Percentiles rank a stretch among this genome's conserved stretches.
These are phyloP conservation scores for Tricholoma matsutake DNA, from an alignment of 768 basidiomycete species.

Conservation along the genomic window DNA sequence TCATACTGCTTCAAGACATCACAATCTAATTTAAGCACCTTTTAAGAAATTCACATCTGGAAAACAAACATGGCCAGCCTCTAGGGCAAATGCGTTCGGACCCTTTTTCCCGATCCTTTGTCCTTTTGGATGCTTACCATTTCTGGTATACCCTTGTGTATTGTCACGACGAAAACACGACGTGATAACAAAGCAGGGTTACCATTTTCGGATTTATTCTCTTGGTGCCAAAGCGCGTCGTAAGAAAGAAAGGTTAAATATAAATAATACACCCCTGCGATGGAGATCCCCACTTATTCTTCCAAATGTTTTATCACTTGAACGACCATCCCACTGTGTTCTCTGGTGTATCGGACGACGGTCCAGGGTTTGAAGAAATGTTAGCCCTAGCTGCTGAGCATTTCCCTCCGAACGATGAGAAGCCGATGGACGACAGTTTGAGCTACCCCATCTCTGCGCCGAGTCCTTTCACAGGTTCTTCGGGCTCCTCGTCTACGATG, in stretches of 20 bases:
- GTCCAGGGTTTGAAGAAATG: slow-evolving; percentile 18
- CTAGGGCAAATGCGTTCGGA: slow-evolving; percentile 1
- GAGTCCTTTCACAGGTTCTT: slow-evolving; percentile 8
- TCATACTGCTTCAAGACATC: background rate
- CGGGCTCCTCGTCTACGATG: slow-evolving; percentile 7
- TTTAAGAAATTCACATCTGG: background rate
- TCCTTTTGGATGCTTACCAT: slow-evolving; percentile 1
- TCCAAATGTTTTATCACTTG: slow-evolving; percentile 9
- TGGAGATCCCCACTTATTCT: slow-evolving; percentile 2
- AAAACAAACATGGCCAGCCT: background rate
- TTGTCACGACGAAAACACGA: slow-evolving; percentile 14
- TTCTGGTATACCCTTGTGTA: slow-evolving; percentile 6
- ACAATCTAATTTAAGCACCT: slow-evolving; percentile 9
- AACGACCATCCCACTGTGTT: slow-evolving; percentile 13
- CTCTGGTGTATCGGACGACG: slow-evolving; percentile 14
- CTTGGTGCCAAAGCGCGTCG: slow-evolving; percentile 4
- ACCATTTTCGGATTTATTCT: slow-evolving; percentile 11
- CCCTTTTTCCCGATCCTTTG: slow-evolving; percentile 5
- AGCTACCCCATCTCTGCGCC: background rate
- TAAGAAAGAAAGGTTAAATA: slow-evolving; percentile 6
- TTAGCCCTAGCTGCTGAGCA: slow-evolving; percentile 7
- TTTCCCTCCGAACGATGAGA: slow-evolving; percentile 9
- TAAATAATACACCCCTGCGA: slow-evolving; percentile 11
- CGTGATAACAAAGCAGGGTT: slow-evolving; percentile 22
- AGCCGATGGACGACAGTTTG: background rate